phyloP scores from a whole-genome alignment of 352 stramenopile genomes.

The Globisporangium irregulare region DNA sequence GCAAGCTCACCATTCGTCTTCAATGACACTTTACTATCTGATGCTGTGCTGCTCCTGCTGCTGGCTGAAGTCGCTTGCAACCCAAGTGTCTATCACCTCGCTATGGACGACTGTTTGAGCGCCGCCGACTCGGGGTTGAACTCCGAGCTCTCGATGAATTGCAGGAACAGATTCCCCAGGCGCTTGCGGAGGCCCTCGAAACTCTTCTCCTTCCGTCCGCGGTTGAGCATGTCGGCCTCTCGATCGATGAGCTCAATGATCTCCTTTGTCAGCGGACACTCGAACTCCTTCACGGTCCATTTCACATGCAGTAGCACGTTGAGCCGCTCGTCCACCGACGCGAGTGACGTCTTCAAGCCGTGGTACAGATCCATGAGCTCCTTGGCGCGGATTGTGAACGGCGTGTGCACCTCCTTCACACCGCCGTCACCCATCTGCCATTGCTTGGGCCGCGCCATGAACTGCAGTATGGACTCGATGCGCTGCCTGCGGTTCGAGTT shows the following conservation, averaged over 20 bases:
- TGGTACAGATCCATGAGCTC: constrained; percentile 89
- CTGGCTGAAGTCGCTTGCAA: background rate
- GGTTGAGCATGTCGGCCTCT: constrained; percentile 91
- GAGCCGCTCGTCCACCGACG: constrained; percentile 82
- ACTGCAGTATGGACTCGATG: constrained; percentile 86
- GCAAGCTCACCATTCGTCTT: no score
- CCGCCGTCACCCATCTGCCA: constrained; percentile 92
- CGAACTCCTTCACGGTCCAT: constrained; percentile 92
- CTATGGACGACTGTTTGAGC: constrained; percentile 32
- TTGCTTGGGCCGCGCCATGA: constrained; percentile 87
- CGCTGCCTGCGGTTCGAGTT: constrained; percentile 78
- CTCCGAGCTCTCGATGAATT: constrained; percentile 92
- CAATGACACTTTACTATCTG: no score
- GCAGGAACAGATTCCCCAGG: constrained; percentile 85
- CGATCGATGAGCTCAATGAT: constrained; percentile 92
- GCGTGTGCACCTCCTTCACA: constrained; percentile 88
- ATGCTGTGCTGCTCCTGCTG: background rate
- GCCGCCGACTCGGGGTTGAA: constrained; percentile 90
- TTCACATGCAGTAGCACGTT: constrained; percentile 92
- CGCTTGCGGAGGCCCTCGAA: constrained; percentile 86
- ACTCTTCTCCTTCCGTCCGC: constrained; percentile 73
- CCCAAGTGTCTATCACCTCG: constrained; percentile 1
- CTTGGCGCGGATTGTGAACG: constrained; percentile 83
- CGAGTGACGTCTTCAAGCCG: constrained; percentile 52
- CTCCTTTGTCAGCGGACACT: constrained; percentile 85